A percentile compares a stretch with the other conserved stretches of the same genome.
Conservation (phyloP, 106 monocot genomes). For the Dactylorhiza incarnata region DNA sequence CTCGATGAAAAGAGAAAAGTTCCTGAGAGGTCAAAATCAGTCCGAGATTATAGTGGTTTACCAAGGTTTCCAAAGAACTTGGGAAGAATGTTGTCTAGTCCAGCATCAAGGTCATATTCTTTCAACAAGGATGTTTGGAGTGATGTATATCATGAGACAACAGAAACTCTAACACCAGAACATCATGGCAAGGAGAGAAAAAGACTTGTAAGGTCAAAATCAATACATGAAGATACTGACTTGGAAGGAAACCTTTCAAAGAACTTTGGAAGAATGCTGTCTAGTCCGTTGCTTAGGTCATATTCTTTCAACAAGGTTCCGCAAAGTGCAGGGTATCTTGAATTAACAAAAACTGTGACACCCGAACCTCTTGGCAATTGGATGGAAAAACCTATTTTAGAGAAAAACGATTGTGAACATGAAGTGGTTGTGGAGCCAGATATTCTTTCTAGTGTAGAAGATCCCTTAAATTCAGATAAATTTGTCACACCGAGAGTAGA, state of each 20-base stretch:
- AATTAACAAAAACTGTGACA: background rate
- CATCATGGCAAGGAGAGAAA: background rate
- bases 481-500: background rate
- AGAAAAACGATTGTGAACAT: background rate
- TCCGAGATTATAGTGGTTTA: constrained; percentile 12
- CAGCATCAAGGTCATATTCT: constrained; percentile 9
- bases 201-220: background rate
- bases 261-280: background rate
- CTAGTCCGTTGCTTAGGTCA: background rate
- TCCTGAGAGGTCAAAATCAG: constrained; percentile 10
- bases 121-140: constrained; percentile 13
- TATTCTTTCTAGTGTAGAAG: background rate
- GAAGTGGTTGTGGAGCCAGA: constrained; percentile 2
- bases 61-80: constrained; percentile 10
- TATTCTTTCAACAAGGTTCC: background rate
- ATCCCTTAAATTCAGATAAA: background rate
- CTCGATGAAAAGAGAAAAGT: constrained; percentile 14
- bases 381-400: constrained; percentile 4
- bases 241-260: background rate
- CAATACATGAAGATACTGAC: background rate
- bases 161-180: background rate
- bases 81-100: constrained; percentile 20
- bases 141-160: constrained; percentile 5
- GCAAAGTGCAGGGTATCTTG: background rate
- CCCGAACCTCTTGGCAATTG: constrained; percentile 1